Evolutionary conservation across 345 rosid species (phyloP), one percentile per base, ranked within the genome.

Genomic region (Noccaea caerulescens): DNA sequence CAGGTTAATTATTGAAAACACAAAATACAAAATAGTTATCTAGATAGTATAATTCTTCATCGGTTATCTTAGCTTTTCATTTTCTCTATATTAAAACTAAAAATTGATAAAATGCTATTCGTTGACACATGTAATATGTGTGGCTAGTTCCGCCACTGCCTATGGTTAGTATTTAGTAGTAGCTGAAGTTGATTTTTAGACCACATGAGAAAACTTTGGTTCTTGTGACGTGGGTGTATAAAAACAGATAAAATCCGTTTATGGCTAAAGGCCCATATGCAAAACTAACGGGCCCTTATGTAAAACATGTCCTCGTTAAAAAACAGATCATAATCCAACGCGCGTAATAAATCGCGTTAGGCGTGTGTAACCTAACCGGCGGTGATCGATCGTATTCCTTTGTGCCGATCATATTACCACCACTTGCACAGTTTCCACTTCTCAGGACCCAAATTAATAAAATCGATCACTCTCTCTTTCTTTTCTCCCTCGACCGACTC

Each of bases 291-390:
- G 54, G 63, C 63, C 64, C 72, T 16, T 34, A 55, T 45, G 11
- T n/a, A 44, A 68, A 54, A 36, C 4, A 36, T 25, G 23, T 12
- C 7, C 8, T 10, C 16, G 10, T 45, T 8, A 10, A 13, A 45
- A 45, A 69, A 46, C 46, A 20, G n/a, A 37, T 23, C 34, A 14
- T 44, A 43, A 23, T 13, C 50, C 30, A 11, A 69, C 49, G 58
- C 66, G 32, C 65, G 11, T 25, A 25, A 9, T 2, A 1, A 27
- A 34, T 55, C 38, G 63, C 73, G 72, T 57, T n/a, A n/a, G 46
- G 34, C 56, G 56, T 63, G 55, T 34, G 56, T 47, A 63, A 47
- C 68, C 58, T 64, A 49, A 64, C 46, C 46, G 57, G 69, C 69
- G 46, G 58, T 20, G 68, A 63, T 63, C 44, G 68, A 47, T 11